Percentiles rank a stretch among this genome's conserved stretches.
Conservation (phyloP, 2,329 filamentous ascomycete genomes). For the Sarocladium oryzae region DNA sequence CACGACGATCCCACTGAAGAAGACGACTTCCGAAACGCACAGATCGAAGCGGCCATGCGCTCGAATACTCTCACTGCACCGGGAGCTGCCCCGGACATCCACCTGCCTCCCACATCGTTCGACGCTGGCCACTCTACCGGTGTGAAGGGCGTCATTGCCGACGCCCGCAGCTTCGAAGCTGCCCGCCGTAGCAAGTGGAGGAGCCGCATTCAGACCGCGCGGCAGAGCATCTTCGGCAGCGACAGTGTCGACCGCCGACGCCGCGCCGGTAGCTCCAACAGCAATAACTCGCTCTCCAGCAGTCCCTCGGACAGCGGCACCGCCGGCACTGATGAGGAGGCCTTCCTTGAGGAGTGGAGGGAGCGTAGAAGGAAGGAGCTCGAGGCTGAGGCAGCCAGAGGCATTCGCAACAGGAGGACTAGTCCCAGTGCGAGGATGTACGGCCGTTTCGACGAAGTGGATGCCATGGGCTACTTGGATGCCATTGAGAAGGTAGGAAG, state of each 20-base stretch:
- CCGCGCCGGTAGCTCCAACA: conserved; percentile 23
- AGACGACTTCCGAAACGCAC: conserved; percentile 43
- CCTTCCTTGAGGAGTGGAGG: conserved; percentile 80
- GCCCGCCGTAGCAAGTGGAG: conserved; percentile 53
- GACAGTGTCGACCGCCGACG: conserved; percentile 21
- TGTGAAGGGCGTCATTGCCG: conserved; percentile 81
- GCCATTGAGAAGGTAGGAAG: conserved; percentile 83
- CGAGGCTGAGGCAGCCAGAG: conserved; percentile 49
- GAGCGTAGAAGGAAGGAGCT: conserved; percentile 74
- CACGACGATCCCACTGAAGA: conserved; percentile 53
- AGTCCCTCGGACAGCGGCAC: conserved; percentile 31
- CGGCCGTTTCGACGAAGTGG: conserved; percentile 74
- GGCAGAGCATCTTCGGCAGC: conserved; percentile 49
- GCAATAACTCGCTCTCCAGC: conserved; percentile 33
- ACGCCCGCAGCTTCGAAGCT: conserved; percentile 70
- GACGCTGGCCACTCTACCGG: conserved; percentile 68
- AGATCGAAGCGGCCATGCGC: conserved; percentile 60
- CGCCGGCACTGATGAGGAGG: conserved; percentile 64
- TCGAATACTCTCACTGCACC: conserved; percentile 47
- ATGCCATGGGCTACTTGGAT: conserved; percentile 89
- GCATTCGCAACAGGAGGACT: conserved; percentile 58
- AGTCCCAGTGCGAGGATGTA: conserved; percentile 74
- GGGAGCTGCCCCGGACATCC: conserved; percentile 39
- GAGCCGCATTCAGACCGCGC: conserved; percentile 43
- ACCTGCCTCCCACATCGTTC: conserved; percentile 56